These are phyloP conservation scores for Stagonosporopsis chrysanthemi DNA, from an alignment of 2,329 filamentous ascomycete species.

Conservation along the genomic window DNA sequence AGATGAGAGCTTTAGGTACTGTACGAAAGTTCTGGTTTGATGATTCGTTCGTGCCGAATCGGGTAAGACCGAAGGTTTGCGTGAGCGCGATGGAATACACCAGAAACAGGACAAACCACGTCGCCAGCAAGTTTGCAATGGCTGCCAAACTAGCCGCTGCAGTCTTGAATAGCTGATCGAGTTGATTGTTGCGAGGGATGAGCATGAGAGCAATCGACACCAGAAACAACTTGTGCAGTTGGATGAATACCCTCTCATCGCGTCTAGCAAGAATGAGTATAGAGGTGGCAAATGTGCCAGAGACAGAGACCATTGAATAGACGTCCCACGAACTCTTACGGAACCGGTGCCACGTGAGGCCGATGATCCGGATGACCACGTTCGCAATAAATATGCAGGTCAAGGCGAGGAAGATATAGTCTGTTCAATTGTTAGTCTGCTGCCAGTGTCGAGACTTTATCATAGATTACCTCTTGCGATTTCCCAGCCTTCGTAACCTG, in stretches of 20 bases:
- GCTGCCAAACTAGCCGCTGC: conserved; percentile 90
- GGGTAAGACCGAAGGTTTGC: conserved; percentile 92
- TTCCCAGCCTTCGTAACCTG: conserved; percentile 76
- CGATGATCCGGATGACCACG: conserved; percentile 81
- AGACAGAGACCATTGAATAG: conserved; percentile 81
- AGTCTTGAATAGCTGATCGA: conserved; percentile 98
- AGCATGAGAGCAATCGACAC: conserved; percentile 88
- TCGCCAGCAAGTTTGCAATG: conserved; percentile 90
- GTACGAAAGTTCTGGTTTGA: conserved; percentile 91
- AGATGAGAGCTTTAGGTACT: conserved; percentile 90
- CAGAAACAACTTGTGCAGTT: conserved; percentile 92
- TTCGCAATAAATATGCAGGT: conserved; percentile 85
- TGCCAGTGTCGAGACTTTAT: background rate
- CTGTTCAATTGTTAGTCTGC: conserved; percentile 50
- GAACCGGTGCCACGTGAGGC: conserved; percentile 91
- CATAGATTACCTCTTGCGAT: conserved; percentile 62
- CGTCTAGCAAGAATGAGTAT: conserved; percentile 73
- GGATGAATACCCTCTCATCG: conserved; percentile 67
- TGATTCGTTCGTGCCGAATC: conserved; percentile 76
- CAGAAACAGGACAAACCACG: conserved; percentile 96
- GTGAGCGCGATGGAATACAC: conserved; percentile 97
- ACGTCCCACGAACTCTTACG: conserved; percentile 94
- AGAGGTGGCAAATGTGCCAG: conserved; percentile 82
- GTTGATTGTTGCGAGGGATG: conserved; percentile 93
- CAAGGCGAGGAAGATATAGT: conserved; percentile 80